Evolutionary conservation across 805 yeast species (phyloP).

Genomic region (Trichomonascus vanleenenianus): DNA sequence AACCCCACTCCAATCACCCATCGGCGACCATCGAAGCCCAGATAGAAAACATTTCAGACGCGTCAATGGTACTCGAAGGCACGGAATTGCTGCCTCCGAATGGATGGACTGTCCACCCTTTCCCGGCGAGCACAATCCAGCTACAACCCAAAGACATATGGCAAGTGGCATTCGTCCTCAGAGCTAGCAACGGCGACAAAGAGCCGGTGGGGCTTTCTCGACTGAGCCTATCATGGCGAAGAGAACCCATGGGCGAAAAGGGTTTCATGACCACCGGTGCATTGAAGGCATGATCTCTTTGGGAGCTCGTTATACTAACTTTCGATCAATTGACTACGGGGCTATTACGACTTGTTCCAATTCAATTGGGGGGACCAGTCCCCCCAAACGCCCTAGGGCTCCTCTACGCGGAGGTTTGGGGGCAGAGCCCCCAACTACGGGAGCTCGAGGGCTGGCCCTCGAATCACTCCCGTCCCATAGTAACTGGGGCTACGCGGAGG

Average conservation of each 20-base stretch:
- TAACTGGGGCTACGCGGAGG: no score
- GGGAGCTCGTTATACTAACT: no score
- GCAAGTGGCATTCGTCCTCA: conserved; percentile 22
- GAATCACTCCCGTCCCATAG: no score
- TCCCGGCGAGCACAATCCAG: not conserved
- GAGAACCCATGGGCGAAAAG: conserved; percentile 30
- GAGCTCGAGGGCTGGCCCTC: no score
- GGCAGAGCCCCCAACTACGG: no score
- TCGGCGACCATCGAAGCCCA: conserved; percentile 25
- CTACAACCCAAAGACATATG: conserved; percentile 25
- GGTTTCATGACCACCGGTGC: conserved; percentile 23
- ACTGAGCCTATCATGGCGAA: conserved; percentile 27
- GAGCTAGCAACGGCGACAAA: conserved; percentile 8
- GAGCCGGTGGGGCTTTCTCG: conserved; percentile 13
- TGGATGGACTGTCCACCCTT: conserved; percentile 15
- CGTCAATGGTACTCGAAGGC: conserved; percentile 24
- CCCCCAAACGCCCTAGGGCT: no score
- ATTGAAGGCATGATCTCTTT: not conserved
- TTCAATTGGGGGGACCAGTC: no score
- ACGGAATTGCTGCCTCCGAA: conserved; percentile 21
- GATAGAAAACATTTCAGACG: conserved; percentile 27
- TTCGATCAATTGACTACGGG: no score
- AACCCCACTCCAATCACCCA: not conserved
- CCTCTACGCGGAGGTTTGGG: no score
- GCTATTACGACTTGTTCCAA: no score